Conservation (phyloP, 2,329 filamentous ascomycete genomes). For the Canariomyces notabilis region DNA sequence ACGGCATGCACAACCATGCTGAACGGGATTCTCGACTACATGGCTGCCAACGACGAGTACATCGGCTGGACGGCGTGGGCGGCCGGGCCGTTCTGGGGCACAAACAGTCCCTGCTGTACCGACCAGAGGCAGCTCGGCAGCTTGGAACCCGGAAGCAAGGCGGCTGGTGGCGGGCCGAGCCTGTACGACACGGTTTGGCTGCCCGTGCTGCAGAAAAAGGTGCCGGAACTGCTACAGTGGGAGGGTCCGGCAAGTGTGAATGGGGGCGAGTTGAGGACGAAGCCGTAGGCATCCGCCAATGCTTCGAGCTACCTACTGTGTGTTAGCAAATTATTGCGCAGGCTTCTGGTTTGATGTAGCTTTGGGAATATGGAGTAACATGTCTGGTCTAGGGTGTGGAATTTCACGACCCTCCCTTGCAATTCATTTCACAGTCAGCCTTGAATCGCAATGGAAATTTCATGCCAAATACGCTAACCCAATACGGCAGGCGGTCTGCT, state of each 20-base stretch:
- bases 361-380: too few species aligned
- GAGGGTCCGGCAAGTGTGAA: constrained; percentile 30
- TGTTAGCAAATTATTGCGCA: not conserved
- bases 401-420: too few species aligned
- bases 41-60: constrained; percentile 42
- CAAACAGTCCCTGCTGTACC: constrained; percentile 34
- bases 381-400: too few species aligned
- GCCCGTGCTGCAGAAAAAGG: constrained; percentile 38
- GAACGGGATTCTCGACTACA: constrained; percentile 40
- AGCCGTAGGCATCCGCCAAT: constrained; percentile 6
- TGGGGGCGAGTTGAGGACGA: constrained; percentile 15
- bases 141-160: constrained; percentile 42
- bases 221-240: constrained; percentile 39
- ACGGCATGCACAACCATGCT: constrained; percentile 39
- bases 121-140: constrained; percentile 39
- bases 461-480: too few species aligned
- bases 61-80: constrained; percentile 50
- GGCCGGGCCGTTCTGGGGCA: constrained; percentile 46
- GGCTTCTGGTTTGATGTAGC: too few species aligned
- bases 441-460: too few species aligned
- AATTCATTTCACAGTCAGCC: too few species aligned
- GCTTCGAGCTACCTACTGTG: not conserved
- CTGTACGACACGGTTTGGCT: constrained; percentile 44
- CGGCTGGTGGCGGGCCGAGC: constrained; percentile 37
- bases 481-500: too few species aligned